Conservation (phyloP, 1,139 yeast genomes). For the Komagataea norvegica region DNA sequence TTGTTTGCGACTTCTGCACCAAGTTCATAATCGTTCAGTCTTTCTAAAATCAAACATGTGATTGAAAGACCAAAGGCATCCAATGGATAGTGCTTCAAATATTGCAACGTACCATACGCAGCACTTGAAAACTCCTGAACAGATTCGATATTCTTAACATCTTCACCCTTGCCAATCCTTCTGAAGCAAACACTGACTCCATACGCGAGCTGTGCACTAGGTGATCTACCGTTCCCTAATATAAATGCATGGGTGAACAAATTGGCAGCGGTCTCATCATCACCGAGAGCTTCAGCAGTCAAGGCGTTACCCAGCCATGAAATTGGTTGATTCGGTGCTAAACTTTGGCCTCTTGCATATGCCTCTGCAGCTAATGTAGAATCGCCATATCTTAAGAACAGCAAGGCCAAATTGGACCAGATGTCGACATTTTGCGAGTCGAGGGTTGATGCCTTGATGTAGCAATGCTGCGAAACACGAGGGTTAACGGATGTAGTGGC, state of each 20-base stretch:
- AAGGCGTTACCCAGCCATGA: conserved; percentile 91
- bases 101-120: conserved; percentile 67
- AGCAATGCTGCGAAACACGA: conserved; percentile 85
- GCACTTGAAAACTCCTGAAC: conserved; percentile 67
- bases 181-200: conserved; percentile 51
- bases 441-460: conserved; percentile 71
- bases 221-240: conserved; percentile 67
- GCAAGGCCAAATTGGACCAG: conserved; percentile 81
- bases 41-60: conserved; percentile 59
- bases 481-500: conserved; percentile 59
- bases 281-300: conserved; percentile 56
- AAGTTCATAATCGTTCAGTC: conserved; percentile 55
- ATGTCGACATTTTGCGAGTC: conserved; percentile 63
- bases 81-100: conserved; percentile 61
- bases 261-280: conserved; percentile 44
- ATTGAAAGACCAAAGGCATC: conserved; percentile 60
- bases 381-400: conserved; percentile 69
- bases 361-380: conserved; percentile 69
- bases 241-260: conserved; percentile 74
- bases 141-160: conserved; percentile 50
- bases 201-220: conserved; percentile 68
- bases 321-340: conserved; percentile 71
- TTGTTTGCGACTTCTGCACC: conserved; percentile 47
- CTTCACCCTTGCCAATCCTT: conserved; percentile 38
- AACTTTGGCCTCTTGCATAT: conserved; percentile 68